Evolutionary conservation across 371 early-diverging fungal genomes (phyloP).

Genomic region (Haplosporangium sp.): DNA sequence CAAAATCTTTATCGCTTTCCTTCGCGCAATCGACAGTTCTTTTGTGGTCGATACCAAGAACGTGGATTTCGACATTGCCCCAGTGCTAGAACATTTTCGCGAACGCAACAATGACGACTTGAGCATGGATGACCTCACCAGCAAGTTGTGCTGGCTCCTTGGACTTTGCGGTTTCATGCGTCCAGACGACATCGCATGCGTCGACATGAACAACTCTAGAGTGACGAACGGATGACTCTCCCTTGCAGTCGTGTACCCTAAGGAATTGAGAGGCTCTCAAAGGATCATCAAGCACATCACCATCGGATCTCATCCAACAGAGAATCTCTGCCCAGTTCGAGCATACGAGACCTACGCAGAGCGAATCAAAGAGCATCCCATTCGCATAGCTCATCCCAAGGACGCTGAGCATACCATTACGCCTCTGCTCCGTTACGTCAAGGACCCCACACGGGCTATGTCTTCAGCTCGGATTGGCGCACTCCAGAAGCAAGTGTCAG

Average conservation of each 20-base stretch:
- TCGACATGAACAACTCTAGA: no score
- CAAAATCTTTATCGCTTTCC: background rate
- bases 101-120: background rate
- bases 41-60: slow-evolving; percentile 8
- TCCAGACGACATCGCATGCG: slow-evolving; percentile 10
- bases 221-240: slow-evolving; percentile 1
- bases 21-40: background rate
- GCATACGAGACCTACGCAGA: no score
- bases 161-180: slow-evolving; percentile 8
- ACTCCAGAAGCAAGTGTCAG: slow-evolving; percentile 2
- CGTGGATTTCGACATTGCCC: background rate
- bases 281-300: slow-evolving; percentile 7
- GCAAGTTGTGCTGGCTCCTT: slow-evolving; percentile 4
- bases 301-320: slow-evolving; percentile 1
- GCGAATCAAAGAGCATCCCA: no score
- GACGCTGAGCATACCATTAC: background rate
- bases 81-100: background rate
- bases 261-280: background rate
- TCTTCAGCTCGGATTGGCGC: background rate
- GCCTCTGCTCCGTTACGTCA: slow-evolving; percentile 8
- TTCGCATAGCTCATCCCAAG: no score
- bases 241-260: slow-evolving; percentile 7
- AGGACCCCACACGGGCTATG: background rate
- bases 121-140: background rate
- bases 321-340: slow-evolving; percentile 4